phyloP scores from a whole-genome alignment of 306 rosid species.

The Acacia confusa region DNA sequence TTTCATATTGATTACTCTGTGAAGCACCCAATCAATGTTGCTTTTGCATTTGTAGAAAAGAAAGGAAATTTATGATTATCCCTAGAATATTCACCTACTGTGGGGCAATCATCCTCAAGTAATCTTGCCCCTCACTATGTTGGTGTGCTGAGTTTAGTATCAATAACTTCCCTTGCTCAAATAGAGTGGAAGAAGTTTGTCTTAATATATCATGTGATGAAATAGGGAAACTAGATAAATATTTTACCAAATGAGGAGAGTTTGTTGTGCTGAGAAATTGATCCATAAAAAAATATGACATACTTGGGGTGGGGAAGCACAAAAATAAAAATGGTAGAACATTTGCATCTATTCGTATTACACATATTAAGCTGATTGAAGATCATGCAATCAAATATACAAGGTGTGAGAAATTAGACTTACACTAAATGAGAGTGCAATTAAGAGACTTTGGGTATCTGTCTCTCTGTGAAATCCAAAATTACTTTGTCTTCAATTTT shows the following conservation, averaged over 20 bases:
- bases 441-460: background rate
- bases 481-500: background rate
- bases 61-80: background rate
- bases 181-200: background rate
- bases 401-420: background rate
- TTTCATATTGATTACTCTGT: background rate
- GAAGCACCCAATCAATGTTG: background rate
- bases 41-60: background rate
- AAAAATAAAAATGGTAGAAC: background rate
- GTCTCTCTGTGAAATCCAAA: conserved; percentile 1
- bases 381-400: background rate
- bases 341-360: background rate
- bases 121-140: background rate
- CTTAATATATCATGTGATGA: background rate
- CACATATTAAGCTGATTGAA: background rate
- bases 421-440: conserved; percentile 9
- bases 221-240: background rate
- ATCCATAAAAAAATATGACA: background rate
- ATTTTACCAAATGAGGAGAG: background rate
- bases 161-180: background rate
- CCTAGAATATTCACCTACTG: background rate
- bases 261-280: background rate
- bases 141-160: background rate
- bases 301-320: background rate
- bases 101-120: background rate